phyloP scores from a whole-genome alignment of 441 rosid species.

The Croton laevigatus region DNA sequence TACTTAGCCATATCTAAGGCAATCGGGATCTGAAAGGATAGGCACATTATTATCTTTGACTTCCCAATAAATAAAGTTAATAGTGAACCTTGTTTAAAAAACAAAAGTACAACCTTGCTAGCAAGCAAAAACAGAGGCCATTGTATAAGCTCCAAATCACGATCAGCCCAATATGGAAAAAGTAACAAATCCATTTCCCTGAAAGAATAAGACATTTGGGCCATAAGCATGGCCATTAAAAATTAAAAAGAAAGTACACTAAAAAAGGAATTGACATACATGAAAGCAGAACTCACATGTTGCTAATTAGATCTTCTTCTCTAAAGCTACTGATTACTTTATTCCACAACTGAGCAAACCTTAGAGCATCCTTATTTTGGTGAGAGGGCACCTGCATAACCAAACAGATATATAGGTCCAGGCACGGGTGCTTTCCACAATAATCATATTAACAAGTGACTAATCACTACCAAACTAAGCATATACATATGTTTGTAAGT shows the following conservation, averaged over 20 bases:
- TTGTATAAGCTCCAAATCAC: conserved; percentile 80
- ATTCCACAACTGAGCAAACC: conserved; percentile 99
- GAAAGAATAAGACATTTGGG: conserved; percentile 19
- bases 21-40: conserved; percentile 75
- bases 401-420: conserved; percentile 18
- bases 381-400: conserved; percentile 52
- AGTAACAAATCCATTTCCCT: conserved; percentile 98
- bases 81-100: not conserved
- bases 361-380: conserved; percentile 82
- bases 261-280: conserved; percentile 12
- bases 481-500: not conserved
- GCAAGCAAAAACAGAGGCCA: conserved; percentile 99
- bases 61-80: conserved; percentile 4
- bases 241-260: not conserved
- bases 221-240: not conserved
- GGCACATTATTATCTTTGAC: conserved; percentile 18
- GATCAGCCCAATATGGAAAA: conserved; percentile 99
- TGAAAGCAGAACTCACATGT: conserved; percentile 43
- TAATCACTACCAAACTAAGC: too few relatives aligned
- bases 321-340: conserved; percentile 92
- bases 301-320: conserved; percentile 92
- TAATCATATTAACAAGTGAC: conserved; percentile 6
- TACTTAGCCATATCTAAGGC: conserved; percentile 99
- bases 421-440: not conserved
- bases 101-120: conserved; percentile 70